Conservation (phyloP, 2,329 filamentous ascomycete species). For the Tothia fuscella region DNA sequence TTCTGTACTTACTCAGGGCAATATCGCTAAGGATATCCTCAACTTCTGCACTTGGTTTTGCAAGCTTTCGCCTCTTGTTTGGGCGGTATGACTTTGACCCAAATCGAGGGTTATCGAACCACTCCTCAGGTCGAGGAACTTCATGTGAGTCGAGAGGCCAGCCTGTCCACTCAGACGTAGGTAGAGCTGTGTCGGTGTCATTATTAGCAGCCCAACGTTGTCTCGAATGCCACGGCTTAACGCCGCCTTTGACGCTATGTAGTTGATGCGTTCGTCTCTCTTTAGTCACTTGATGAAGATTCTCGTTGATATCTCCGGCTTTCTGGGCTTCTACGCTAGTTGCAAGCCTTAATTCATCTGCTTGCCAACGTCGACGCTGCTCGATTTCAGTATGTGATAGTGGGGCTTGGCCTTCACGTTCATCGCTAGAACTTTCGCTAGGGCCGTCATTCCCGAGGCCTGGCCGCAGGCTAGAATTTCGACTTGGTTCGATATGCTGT, state of each 20-base stretch:
- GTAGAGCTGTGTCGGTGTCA: neutral
- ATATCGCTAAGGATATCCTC: slow-evolving; percentile 59
- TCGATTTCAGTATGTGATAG: neutral
- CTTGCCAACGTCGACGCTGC: neutral
- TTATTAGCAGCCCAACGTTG: neutral
- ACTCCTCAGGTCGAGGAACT: slow-evolving; percentile 48
- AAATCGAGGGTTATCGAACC: slow-evolving; percentile 24
- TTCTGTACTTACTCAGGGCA: slow-evolving; percentile 55
- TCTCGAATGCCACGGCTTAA: neutral
- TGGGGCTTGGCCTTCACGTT: neutral
- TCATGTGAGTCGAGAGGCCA: slow-evolving; percentile 61
- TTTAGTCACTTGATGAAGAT: neutral
- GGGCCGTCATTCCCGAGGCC: neutral
- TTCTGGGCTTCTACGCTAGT: neutral
- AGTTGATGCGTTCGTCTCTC: neutral
- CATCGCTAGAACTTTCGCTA: neutral
- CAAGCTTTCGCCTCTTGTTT: slow-evolving; percentile 31
- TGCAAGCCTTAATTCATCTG: neutral
- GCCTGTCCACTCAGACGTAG: slow-evolving; percentile 60
- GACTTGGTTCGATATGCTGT: neutral
- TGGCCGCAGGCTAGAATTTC: too few species aligned
- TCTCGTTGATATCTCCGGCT: neutral
- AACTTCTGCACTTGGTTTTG: slow-evolving; percentile 47
- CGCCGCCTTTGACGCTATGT: neutral
- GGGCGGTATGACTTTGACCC: slow-evolving; percentile 36